Conservation (phyloP, 179 eudicot species). For the Beta lomatogona region DNA sequence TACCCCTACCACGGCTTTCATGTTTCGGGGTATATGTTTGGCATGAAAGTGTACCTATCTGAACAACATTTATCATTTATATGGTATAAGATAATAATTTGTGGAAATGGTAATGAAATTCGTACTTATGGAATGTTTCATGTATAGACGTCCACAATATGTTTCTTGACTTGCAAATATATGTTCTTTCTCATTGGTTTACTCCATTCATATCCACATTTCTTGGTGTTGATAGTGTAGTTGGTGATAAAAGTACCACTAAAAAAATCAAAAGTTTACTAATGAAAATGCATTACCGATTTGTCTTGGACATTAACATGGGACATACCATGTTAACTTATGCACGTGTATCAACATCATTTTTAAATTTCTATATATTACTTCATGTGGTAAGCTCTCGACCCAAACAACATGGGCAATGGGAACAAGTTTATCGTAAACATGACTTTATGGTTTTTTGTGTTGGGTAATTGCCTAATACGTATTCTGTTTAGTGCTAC, state of each 20-base stretch:
- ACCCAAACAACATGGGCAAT: slow-evolving; percentile 4
- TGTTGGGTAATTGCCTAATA: too few relatives aligned
- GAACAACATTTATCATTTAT: neutral
- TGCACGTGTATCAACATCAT: slow-evolving; percentile 4
- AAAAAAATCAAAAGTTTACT: neutral
- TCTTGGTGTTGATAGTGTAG: neutral
- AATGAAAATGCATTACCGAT: neutral
- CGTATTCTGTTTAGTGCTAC: too few relatives aligned
- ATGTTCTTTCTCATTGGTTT: neutral
- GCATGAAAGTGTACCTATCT: neutral
- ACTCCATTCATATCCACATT: neutral
- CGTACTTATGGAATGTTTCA: neutral
- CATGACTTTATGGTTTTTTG: neutral
- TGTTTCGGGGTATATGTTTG: neutral
- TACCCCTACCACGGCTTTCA: neutral
- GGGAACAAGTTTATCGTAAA: neutral
- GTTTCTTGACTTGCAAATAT: neutral
- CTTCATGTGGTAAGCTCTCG: neutral
- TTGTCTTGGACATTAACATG: neutral
- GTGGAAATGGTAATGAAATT: neutral
- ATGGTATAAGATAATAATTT: neutral
- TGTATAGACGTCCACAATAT: neutral
- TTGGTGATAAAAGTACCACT: neutral
- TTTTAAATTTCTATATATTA: neutral
- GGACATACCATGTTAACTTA: neutral